phyloP scores from a whole-genome alignment of 108 stramenopile genomes.

The Fistulifera pelliculosa region DNA sequence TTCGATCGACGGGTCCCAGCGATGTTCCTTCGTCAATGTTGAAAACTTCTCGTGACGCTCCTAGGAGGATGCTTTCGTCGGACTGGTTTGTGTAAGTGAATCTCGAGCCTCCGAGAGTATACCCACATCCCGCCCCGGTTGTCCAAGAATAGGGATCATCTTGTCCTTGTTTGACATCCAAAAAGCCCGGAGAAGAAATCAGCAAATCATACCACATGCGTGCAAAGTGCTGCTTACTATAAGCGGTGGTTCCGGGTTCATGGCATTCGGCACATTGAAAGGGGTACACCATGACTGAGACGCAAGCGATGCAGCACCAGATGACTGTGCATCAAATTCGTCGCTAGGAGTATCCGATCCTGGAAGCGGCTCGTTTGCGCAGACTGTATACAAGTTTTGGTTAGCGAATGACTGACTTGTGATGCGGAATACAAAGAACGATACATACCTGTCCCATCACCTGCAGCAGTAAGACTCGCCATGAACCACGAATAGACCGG shows the following conservation, averaged over 20 bases:
- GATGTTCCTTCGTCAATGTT: constrained; percentile 32
- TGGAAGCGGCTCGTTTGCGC: constrained; percentile 14
- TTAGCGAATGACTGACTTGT: background rate
- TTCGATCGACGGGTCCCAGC: constrained; percentile 20
- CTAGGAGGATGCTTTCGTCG: constrained; percentile 13
- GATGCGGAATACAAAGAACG: background rate
- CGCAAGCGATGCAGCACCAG: background rate
- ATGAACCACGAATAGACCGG: constrained; percentile 34
- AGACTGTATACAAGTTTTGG: constrained; percentile 7
- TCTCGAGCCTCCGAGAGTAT: constrained; percentile 25
- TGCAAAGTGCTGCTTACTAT: constrained; percentile 18
- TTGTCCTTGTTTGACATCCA: constrained; percentile 23
- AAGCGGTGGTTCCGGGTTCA: background rate
- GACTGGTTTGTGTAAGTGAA: constrained; percentile 15
- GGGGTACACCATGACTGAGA: constrained; percentile 30
- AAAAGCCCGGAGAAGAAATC: constrained; percentile 17
- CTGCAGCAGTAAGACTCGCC: constrained; percentile 13
- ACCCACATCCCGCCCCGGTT: constrained; percentile 33
- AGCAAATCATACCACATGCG: constrained; percentile 34
- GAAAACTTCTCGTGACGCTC: constrained; percentile 28
- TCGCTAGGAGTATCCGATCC: constrained; percentile 11
- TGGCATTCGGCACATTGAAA: constrained; percentile 15
- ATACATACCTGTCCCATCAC: constrained; percentile 14
- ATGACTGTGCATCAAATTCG: constrained; percentile 13
- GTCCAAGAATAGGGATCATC: constrained; percentile 41